Conservation (phyloP, 129 eudicot genomes). For the Arctium lappa region DNA sequence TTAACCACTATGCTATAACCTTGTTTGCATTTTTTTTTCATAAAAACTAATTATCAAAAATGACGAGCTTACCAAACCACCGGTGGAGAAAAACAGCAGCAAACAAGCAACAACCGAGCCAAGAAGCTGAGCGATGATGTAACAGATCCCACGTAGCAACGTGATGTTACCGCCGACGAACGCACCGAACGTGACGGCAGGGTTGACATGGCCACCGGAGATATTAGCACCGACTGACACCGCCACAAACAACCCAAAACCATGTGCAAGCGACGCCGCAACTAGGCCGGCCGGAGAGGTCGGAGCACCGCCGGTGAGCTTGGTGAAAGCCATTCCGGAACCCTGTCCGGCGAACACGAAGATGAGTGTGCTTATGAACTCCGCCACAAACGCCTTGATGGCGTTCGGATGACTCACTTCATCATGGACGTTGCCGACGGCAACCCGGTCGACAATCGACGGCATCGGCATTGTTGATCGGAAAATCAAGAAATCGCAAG, state of each 20-base stretch:
- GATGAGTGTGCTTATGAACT: slow-evolving; percentile 52
- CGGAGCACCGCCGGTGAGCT: slow-evolving; percentile 34
- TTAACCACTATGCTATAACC: too few species aligned
- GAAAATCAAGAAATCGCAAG: not conserved
- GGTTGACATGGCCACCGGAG: slow-evolving; percentile 71
- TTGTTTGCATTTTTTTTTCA: not conserved
- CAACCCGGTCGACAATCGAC: slow-evolving; percentile 19
- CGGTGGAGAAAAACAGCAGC: slow-evolving; percentile 47
- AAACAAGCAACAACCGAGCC: slow-evolving; percentile 52
- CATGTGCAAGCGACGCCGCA: slow-evolving; percentile 54
- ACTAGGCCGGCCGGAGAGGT: slow-evolving; percentile 41
- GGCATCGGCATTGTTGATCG: slow-evolving; percentile 27
- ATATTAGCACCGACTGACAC: slow-evolving; percentile 47
- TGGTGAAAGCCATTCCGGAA: slow-evolving; percentile 50
- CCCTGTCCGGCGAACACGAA: slow-evolving; percentile 69
- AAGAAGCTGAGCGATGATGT: slow-evolving; percentile 53
- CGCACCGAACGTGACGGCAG: slow-evolving; percentile 60
- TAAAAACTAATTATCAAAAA: not conserved
- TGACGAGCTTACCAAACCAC: slow-evolving; percentile 40
- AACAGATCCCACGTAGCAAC: slow-evolving; percentile 36
- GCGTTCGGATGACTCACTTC: slow-evolving; percentile 49
- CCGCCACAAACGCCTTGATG: slow-evolving; percentile 49
- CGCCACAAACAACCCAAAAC: slow-evolving; percentile 50
- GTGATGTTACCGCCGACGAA: slow-evolving; percentile 54
- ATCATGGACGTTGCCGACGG: slow-evolving; percentile 41